Conservation (phyloP, 805 yeast genomes). For the Tetrapisispora fleetii region DNA sequence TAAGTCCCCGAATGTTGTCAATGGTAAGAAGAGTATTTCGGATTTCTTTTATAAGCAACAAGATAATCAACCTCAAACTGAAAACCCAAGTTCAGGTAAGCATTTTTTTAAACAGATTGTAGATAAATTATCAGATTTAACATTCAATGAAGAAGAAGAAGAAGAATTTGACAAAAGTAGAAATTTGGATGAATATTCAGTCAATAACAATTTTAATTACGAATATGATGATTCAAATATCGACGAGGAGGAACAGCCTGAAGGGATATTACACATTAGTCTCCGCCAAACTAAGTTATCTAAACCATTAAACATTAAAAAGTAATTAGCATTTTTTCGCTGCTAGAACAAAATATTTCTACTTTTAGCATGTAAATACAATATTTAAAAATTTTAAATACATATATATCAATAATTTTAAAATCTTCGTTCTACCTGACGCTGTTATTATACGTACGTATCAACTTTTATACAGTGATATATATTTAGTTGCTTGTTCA, state of each 20-base stretch:
- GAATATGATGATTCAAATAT: conserved; percentile 22
- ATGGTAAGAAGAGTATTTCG: conserved; percentile 16
- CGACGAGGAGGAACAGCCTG: conserved; percentile 10
- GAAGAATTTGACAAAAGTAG: conserved; percentile 21
- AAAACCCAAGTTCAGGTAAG: neutral
- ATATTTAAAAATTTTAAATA: too few relatives aligned
- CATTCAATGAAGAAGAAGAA: conserved; percentile 22
- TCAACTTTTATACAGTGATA: neutral
- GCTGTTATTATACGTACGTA: neutral
- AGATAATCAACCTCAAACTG: conserved; percentile 1
- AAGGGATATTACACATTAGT: conserved; percentile 2
- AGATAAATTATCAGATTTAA: conserved; percentile 26
- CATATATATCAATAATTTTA: too few relatives aligned
- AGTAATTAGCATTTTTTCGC: neutral
- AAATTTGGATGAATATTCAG: conserved; percentile 13
- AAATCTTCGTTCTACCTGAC: neutral
- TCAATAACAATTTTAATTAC: conserved; percentile 17
- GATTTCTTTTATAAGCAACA: conserved; percentile 11
- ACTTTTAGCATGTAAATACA: neutral
- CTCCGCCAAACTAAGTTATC: neutral
- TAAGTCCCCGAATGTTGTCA: conserved; percentile 14
- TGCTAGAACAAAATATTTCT: too few relatives aligned
- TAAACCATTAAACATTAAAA: conserved; percentile 1
- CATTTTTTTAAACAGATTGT: conserved; percentile 14
- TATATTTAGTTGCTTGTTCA: neutral